phyloP scores from a whole-genome alignment of 768 basidiomycete species.

The Leccinum barrowsii region DNA sequence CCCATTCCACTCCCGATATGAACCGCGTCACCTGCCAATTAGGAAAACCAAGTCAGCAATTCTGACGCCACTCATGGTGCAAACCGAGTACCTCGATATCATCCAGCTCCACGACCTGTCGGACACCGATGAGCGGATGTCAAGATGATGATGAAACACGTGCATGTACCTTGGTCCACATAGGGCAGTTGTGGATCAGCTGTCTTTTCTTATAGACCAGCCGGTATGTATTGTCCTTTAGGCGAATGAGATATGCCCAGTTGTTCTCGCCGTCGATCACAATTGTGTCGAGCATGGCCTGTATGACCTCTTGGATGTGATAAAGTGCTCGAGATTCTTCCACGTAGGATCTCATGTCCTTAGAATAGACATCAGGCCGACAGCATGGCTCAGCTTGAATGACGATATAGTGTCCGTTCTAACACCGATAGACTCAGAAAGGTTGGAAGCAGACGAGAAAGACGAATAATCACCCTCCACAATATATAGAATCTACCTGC shows the following conservation, averaged over 20 bases:
- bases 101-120: conserved; percentile 28
- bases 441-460: background rate
- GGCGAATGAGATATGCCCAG: conserved; percentile 32
- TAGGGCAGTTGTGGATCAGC: conserved; percentile 16
- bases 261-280: conserved; percentile 30
- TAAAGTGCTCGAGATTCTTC: conserved; percentile 23
- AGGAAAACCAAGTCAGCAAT: background rate
- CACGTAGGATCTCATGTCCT: background rate
- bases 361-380: conserved; percentile 10
- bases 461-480: conserved; percentile 22
- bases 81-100: conserved; percentile 27
- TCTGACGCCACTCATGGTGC: background rate
- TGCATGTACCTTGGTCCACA: conserved; percentile 30
- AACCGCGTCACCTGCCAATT: conserved; percentile 25
- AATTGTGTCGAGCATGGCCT: conserved; percentile 32
- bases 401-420: conserved; percentile 27
- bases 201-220: conserved; percentile 27
- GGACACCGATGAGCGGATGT: conserved; percentile 2
- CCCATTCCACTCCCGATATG: conserved; percentile 19
- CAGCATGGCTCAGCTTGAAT: conserved; percentile 32
- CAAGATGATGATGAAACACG: background rate
- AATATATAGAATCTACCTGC: conserved; percentile 25
- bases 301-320: conserved; percentile 30
- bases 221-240: conserved; percentile 25
- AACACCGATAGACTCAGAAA: conserved; percentile 7